phyloP scores from a whole-genome alignment of 2,329 filamentous ascomycete species.

The Pleomassaria siparia region DNA sequence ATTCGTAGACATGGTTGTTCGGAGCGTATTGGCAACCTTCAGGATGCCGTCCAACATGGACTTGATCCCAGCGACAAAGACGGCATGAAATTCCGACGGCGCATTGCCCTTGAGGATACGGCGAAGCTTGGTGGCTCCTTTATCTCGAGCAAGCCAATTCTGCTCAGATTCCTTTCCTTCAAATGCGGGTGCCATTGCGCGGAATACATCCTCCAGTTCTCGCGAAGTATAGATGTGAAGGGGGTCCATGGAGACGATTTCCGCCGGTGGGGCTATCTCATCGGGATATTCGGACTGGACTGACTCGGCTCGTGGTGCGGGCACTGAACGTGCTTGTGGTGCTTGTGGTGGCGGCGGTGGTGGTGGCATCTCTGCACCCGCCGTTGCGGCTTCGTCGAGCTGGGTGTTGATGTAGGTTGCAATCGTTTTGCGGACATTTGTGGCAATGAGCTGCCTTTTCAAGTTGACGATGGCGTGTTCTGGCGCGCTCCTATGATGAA shows the following conservation, averaged over 20 bases:
- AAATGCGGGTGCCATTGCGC: slow-evolving; percentile 77
- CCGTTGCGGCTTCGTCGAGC: slow-evolving; percentile 60
- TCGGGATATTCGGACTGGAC: slow-evolving; percentile 48
- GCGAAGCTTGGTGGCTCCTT: slow-evolving; percentile 74
- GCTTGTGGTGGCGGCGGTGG: slow-evolving; percentile 20
- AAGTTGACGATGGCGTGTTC: slow-evolving; percentile 84
- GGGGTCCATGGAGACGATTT: slow-evolving; percentile 72
- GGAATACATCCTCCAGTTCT: slow-evolving; percentile 85
- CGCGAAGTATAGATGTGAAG: slow-evolving; percentile 79
- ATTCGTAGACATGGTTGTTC: slow-evolving; percentile 88
- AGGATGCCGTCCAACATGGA: slow-evolving; percentile 81
- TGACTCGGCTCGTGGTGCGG: slow-evolving; percentile 36
- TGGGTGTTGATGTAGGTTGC: slow-evolving; percentile 77
- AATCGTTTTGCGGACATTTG: slow-evolving; percentile 85
- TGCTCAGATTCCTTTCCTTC: slow-evolving; percentile 87
- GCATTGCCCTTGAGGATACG: slow-evolving; percentile 82
- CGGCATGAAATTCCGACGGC: slow-evolving; percentile 70
- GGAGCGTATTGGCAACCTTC: slow-evolving; percentile 78
- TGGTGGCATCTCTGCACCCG: slow-evolving; percentile 31
- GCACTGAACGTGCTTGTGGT: slow-evolving; percentile 28
- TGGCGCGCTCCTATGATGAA: slow-evolving; percentile 65
- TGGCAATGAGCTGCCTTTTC: slow-evolving; percentile 79
- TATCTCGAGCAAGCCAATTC: slow-evolving; percentile 88
- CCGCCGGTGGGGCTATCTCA: slow-evolving; percentile 64
- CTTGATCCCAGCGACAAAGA: slow-evolving; percentile 72